Evolutionary conservation across 2,329 filamentous ascomycete genomes (phyloP), one percentile per base, ranked within the genome.

Genomic region (Trichocomaceae sp.): DNA sequence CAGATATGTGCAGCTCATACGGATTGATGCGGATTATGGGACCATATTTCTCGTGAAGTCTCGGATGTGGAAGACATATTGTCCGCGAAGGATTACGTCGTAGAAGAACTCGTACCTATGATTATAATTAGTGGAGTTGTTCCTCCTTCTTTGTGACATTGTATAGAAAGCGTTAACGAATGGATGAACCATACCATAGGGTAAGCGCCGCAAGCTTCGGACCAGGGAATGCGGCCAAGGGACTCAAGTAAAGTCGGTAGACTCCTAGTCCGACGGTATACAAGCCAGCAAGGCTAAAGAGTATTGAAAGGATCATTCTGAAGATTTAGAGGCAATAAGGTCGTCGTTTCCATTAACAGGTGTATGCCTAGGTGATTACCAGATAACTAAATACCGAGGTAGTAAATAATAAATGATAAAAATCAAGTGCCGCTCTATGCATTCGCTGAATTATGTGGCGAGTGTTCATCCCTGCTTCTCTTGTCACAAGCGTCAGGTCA

Each of bases 21-120:
- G 69, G 68, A 31, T 60, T 66, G 49, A 72, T 64, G 9, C 70
- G 66, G 4, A 72, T 63, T 29, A 72, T 67, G 1, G 68, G 67
- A 61, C 65, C 64, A 47, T 68, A 66, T 60, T 63, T 53, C 26
- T 62, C 50, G 47, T 68, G 66, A 50, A 63, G 9, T 60, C 57
- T 17, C 60, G 56, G 5, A 68, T 60, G 6, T 62, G 47, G 31
- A 61, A 63, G 23, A 60, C 55, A 45, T 61, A 67, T 26, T 54
- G 52, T 3, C 65, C 65, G 3, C 57, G 49, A 3, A 52, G 54
- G 12, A 64, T 51, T 2, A 63, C 57, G 44, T 67, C 62, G 42
- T 65, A 62, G 56, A 67, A 67, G 47, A 64, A 65, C 33, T 67
- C 66, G 47, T 63, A 61, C 47, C 67, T 42, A 26, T 12, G 8